phyloP scores from a whole-genome alignment of 805 yeast species.

The Teunomyces gatunensis region DNA sequence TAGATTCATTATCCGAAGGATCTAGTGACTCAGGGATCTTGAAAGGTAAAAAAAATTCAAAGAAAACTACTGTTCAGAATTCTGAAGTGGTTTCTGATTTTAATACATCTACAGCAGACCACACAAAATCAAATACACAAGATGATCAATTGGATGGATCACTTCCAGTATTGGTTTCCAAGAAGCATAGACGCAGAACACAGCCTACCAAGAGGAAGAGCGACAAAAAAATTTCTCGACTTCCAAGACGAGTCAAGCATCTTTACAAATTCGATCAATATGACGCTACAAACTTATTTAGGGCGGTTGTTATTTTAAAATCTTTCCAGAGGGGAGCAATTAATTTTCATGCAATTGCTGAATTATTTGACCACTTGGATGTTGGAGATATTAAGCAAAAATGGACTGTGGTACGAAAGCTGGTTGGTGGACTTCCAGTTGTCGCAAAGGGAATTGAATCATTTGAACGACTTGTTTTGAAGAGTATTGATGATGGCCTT shows the following conservation, averaged over 20 bases:
- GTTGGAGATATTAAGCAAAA: slow-evolving; percentile 51
- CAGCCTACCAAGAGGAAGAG: slow-evolving; percentile 8
- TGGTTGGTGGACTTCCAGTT: slow-evolving; percentile 43
- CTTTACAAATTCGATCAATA: slow-evolving; percentile 32
- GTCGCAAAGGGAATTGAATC: slow-evolving; percentile 59
- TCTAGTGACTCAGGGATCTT: neutral
- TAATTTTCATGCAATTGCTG: slow-evolving; percentile 62
- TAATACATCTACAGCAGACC: neutral
- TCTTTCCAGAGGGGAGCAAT: slow-evolving; percentile 55
- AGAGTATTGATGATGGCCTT: slow-evolving; percentile 55
- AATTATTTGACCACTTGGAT: slow-evolving; percentile 41
- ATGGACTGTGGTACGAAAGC: slow-evolving; percentile 68
- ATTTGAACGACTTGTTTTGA: slow-evolving; percentile 66
- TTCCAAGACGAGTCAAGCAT: slow-evolving; percentile 14
- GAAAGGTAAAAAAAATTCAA: slow-evolving; percentile 9
- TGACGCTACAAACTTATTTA: slow-evolving; percentile 55
- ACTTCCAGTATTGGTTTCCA: slow-evolving; percentile 11
- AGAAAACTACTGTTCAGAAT: neutral
- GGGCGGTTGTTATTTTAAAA: slow-evolving; percentile 66
- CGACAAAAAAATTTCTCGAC: neutral
- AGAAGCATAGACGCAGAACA: slow-evolving; percentile 15
- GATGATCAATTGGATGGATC: neutral
- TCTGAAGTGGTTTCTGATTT: slow-evolving; percentile 1
- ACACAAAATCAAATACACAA: neutral
- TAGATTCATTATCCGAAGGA: slow-evolving; percentile 18